Evolutionary conservation across 106 monocot species (phyloP).

Genomic region (Platanthera zijinensis): DNA sequence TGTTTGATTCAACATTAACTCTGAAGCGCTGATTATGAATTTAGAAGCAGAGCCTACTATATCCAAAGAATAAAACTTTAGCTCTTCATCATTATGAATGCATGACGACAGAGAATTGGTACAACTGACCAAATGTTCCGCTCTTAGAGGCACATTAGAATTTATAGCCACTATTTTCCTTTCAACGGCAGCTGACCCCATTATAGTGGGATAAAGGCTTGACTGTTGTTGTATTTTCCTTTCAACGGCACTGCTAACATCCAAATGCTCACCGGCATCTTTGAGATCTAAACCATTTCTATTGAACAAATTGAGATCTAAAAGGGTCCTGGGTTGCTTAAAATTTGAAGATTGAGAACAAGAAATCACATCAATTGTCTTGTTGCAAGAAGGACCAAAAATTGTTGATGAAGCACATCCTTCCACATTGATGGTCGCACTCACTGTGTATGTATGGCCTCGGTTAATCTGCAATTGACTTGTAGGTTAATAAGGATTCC

Average conservation of each 20-base stretch:
- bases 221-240: conserved; percentile 1
- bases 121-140: conserved; percentile 42
- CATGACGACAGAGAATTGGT: conserved; percentile 50
- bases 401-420: conserved; percentile 46
- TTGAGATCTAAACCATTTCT: conserved; percentile 6
- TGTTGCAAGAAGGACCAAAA: conserved; percentile 77
- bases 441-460: conserved; percentile 53
- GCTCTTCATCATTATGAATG: conserved; percentile 34
- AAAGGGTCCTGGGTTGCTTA: conserved; percentile 34
- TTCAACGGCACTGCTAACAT: conserved; percentile 5
- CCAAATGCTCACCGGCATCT: neutral
- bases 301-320: conserved; percentile 20
- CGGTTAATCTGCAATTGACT: conserved; percentile 59
- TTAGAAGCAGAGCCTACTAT: conserved; percentile 31
- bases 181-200: neutral
- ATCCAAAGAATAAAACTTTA: conserved; percentile 60
- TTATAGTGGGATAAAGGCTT: no score
- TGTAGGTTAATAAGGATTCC: neutral
- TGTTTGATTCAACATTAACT: conserved; percentile 25
- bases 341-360: conserved; percentile 39
- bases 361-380: conserved; percentile 42
- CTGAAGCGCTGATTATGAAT: conserved; percentile 33
- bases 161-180: conserved; percentile 15
- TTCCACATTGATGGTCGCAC: conserved; percentile 35
- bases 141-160: conserved; percentile 8